phyloP scores from a whole-genome alignment of 1,139 yeast species.

The Pichia sp. region DNA sequence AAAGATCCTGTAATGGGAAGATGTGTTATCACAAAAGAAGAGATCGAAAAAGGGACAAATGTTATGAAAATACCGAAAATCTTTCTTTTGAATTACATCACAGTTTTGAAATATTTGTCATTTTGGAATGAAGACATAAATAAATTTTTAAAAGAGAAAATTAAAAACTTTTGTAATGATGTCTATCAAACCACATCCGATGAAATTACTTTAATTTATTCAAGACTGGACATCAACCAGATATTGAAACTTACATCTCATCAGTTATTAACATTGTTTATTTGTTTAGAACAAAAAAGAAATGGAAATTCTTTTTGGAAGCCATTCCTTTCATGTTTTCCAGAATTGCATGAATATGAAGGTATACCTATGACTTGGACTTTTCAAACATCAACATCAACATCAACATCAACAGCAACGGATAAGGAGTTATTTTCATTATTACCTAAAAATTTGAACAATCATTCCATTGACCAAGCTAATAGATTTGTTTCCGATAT shows the following conservation, averaged over 20 bases:
- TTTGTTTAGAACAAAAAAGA: conserved; percentile 42
- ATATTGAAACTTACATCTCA: conserved; percentile 38
- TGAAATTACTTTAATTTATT: conserved; percentile 29
- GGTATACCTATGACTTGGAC: conserved; percentile 49
- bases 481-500: conserved; percentile 38
- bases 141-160: conserved; percentile 9
- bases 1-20: conserved; percentile 49
- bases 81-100: conserved; percentile 53
- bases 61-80: conserved; percentile 43
- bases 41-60: conserved; percentile 33
- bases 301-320: conserved; percentile 47
- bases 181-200: conserved; percentile 1
- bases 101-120: conserved; percentile 36
- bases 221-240: conserved; percentile 29
- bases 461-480: conserved; percentile 35
- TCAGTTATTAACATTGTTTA: conserved; percentile 43
- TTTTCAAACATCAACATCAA: neutral
- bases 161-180: conserved; percentile 1
- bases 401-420: neutral
- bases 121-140: conserved; percentile 15
- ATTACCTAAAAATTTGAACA: conserved; percentile 32
- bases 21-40: conserved; percentile 45
- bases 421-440: conserved; percentile 26
- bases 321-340: conserved; percentile 57
- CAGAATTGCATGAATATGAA: conserved; percentile 45